A percentile compares a stretch with the other conserved stretches of the same genome.
These are phyloP conservation scores for Aphanomyces stellatus DNA, from an alignment of 352 stramenopile genomes.

Conservation along the genomic window DNA sequence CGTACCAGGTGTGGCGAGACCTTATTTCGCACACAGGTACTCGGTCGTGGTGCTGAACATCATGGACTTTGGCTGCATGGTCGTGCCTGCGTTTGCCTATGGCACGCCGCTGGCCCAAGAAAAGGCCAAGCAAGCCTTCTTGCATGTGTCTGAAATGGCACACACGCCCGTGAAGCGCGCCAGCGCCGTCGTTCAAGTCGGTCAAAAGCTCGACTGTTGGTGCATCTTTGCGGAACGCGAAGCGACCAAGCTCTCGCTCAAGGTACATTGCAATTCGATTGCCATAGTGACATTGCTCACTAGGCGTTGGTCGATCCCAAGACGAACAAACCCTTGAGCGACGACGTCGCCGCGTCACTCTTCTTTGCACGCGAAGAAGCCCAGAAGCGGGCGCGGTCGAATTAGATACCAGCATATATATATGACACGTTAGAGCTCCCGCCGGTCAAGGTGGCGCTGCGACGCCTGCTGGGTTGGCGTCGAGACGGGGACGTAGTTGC, in stretches of 20 bases:
- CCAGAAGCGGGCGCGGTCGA: neutral
- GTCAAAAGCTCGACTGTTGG: conserved; percentile 69
- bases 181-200: conserved; percentile 42
- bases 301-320: conserved; percentile 12
- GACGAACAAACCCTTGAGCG: neutral
- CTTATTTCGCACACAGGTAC: conserved; percentile 46
- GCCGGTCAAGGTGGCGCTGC: neutral
- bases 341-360: neutral
- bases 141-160: conserved; percentile 93
- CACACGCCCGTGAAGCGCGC: conserved; percentile 57
- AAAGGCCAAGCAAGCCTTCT: conserved; percentile 82
- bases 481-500: neutral
- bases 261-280: conserved; percentile 25
- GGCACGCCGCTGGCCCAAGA: conserved; percentile 50
- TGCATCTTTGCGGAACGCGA: conserved; percentile 61
- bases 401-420: neutral
- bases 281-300: neutral
- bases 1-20: neutral
- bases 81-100: conserved; percentile 42
- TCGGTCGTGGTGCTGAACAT: conserved; percentile 89
- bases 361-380: conserved; percentile 1
- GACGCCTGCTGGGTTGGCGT: neutral
- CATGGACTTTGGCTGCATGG: conserved; percentile 93
- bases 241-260: conserved; percentile 78
- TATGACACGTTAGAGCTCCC: no score